These are phyloP conservation scores for Alternaria alternata DNA, from an alignment of 2,329 filamentous ascomycete species.

Conservation along the genomic window DNA sequence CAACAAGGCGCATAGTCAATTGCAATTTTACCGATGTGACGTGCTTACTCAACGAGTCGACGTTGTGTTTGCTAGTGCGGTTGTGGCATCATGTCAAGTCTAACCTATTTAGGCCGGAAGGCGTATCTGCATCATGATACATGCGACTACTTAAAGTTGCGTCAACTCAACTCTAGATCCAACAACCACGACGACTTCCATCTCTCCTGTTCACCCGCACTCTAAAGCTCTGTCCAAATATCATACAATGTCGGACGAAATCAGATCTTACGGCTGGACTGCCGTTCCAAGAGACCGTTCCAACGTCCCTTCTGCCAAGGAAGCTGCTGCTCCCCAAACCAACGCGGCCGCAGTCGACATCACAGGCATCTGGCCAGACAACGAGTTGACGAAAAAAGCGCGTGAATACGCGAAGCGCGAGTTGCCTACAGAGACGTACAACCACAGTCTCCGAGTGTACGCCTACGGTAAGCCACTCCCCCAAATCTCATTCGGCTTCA, in stretches of 20 bases:
- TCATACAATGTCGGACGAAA: not conserved
- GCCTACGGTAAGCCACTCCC: not conserved
- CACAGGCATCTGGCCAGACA: not conserved
- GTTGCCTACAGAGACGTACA: not conserved
- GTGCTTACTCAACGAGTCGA: not conserved
- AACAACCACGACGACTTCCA: not conserved
- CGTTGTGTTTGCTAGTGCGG: not conserved
- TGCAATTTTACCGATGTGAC: not conserved
- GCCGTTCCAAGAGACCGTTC: not conserved
- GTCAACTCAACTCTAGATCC: not conserved
- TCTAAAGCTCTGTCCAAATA: fast-evolving
- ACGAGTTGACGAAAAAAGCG: not conserved
- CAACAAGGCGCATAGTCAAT: not conserved
- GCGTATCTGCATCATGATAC: not conserved
- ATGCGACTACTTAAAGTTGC: not conserved
- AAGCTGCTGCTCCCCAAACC: not conserved
- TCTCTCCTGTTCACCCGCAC: fast-evolving
- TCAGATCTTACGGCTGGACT: not conserved
- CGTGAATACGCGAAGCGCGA: not conserved
- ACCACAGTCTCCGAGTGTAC: conserved; percentile 9
- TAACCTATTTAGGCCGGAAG: conserved; percentile 1
- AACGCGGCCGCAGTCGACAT: not conserved
- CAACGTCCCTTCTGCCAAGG: not conserved
- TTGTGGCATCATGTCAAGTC: not conserved
- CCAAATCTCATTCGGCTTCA: not conserved